Conservation (phyloP, 208 protist genomes). For the Balamuthia mandrillaris region DNA sequence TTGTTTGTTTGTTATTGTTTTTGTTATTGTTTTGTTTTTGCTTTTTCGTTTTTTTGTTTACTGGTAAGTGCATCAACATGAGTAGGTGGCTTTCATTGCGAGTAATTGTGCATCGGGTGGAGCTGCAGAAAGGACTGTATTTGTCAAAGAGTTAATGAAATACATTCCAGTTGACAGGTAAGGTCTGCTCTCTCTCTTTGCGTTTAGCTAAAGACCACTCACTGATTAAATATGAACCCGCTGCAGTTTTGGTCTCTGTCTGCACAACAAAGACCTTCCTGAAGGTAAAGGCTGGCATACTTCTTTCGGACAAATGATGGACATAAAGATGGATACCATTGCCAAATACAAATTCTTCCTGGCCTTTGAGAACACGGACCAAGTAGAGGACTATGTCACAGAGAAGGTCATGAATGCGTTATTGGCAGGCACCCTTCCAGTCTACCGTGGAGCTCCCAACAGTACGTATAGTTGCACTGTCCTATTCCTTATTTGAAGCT, state of each 20-base stretch:
- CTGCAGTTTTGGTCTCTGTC: conserved; percentile 24
- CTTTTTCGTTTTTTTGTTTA: no score
- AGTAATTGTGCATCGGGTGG: background rate
- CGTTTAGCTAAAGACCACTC: background rate
- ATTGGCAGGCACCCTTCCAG: conserved; percentile 32
- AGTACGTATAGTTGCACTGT: background rate
- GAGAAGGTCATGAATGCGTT: conserved; percentile 47
- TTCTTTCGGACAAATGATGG: conserved; percentile 14
- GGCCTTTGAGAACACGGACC: conserved; percentile 49
- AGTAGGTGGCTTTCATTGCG: background rate
- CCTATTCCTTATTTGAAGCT: background rate
- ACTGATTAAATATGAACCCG: background rate
- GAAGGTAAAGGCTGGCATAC: conserved; percentile 1
- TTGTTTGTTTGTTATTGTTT: background rate
- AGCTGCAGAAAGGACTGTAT: background rate
- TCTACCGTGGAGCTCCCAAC: conserved; percentile 61
- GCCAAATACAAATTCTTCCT: conserved; percentile 53
- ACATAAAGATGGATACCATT: conserved; percentile 14
- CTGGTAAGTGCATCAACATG: no score
- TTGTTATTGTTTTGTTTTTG: no score
- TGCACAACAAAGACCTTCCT: background rate
- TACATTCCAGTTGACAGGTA: conserved; percentile 33
- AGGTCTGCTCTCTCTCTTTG: background rate
- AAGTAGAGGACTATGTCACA: conserved; percentile 38
- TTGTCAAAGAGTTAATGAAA: conserved; percentile 20